phyloP scores from a whole-genome alignment of 768 basidiomycete genomes.

The Holtermannia corniformis region DNA sequence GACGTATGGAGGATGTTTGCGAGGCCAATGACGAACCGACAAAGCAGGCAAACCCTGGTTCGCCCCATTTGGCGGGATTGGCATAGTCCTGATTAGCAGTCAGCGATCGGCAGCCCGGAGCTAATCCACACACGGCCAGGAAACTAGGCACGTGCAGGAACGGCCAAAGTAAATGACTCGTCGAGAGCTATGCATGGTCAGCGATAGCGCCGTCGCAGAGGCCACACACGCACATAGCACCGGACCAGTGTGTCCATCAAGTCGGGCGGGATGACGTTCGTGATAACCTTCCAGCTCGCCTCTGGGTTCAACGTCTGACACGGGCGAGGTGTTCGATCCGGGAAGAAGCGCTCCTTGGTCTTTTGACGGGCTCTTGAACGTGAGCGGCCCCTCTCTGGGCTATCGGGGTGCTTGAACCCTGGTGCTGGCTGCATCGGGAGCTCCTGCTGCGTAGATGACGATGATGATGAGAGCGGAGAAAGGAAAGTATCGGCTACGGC shows the following conservation, averaged over 20 bases:
- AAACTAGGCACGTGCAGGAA: constrained; percentile 89
- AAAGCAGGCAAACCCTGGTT: constrained; percentile 87
- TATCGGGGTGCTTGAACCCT: background rate
- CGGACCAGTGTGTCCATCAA: constrained; percentile 77
- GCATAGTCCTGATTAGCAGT: constrained; percentile 69
- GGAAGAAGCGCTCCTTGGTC: constrained; percentile 51
- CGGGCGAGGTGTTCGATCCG: constrained; percentile 62
- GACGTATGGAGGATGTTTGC: background rate
- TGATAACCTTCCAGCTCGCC: constrained; percentile 75
- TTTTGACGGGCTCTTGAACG: background rate
- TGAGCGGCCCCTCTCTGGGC: background rate
- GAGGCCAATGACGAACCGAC: constrained; percentile 42
- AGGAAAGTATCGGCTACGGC: background rate
- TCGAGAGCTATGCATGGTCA: constrained; percentile 65
- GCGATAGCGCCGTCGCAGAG: constrained; percentile 13
- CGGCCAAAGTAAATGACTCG: constrained; percentile 84
- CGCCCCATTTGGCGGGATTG: constrained; percentile 88
- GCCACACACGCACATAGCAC: constrained; percentile 22
- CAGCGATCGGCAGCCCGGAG: constrained; percentile 21
- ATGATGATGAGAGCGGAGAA: background rate
- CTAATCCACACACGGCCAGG: constrained; percentile 55
- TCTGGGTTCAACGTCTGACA: constrained; percentile 73
- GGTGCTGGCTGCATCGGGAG: background rate
- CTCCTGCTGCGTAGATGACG: background rate
- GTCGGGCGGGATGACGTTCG: constrained; percentile 74